Conservation (phyloP, 257 asterid genomes). For the Penstemon newberryi region DNA sequence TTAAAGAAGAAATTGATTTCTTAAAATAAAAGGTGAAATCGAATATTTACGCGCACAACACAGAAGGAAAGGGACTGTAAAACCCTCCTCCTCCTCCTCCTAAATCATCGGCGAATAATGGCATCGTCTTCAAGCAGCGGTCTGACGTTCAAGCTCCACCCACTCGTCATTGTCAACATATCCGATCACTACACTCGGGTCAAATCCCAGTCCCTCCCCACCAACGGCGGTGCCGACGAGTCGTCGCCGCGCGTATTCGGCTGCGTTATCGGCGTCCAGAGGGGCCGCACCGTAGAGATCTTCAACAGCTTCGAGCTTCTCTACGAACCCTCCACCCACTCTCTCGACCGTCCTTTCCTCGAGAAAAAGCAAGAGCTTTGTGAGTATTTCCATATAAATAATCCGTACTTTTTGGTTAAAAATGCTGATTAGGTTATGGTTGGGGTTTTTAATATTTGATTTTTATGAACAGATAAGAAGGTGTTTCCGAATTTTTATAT, state of each 20-base stretch:
- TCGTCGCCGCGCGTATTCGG: slow-evolving; percentile 76
- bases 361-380: slow-evolving; percentile 98
- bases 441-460: slow-evolving; percentile 17
- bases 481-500: slow-evolving; percentile 87
- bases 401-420: neutral
- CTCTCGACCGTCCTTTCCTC: slow-evolving; percentile 83
- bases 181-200: slow-evolving; percentile 95
- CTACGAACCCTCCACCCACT: slow-evolving; percentile 58
- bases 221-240: slow-evolving; percentile 35
- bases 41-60: no score
- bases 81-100: neutral
- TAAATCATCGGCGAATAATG: slow-evolving; percentile 28
- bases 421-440: no score
- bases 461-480: slow-evolving; percentile 73
- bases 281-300: slow-evolving; percentile 96
- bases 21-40: no score
- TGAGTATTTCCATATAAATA: slow-evolving; percentile 29
- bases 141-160: slow-evolving; percentile 92
- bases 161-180: slow-evolving; percentile 85
- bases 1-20: no score
- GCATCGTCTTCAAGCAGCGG: slow-evolving; percentile 98
- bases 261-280: slow-evolving; percentile 94
- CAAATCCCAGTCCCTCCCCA: slow-evolving; percentile 71
- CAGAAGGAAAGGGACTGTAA: no score
- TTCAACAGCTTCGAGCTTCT: slow-evolving; percentile 95